These are phyloP conservation scores for Nakazawaea peltata DNA, from an alignment of 805 yeast genomes.

Conservation along the genomic window DNA sequence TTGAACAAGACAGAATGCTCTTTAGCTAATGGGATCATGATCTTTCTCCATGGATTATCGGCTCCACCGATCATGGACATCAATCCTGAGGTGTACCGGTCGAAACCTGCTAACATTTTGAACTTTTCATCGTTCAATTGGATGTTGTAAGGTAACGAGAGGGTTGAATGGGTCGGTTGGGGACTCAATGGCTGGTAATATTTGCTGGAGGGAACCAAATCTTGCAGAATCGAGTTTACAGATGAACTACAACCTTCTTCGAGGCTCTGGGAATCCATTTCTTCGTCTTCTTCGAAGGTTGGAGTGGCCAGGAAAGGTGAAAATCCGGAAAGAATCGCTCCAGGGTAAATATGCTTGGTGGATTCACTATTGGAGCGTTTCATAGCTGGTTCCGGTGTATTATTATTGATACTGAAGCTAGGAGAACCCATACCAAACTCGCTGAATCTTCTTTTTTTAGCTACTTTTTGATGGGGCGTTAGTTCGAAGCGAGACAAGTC, in stretches of 20 bases:
- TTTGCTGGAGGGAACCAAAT: too few relatives aligned
- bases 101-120: slow-evolving; percentile 28
- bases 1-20: slow-evolving; percentile 49
- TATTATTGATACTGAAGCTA: too few relatives aligned
- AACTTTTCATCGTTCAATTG: slow-evolving; percentile 20
- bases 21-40: slow-evolving; percentile 49
- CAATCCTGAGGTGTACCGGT: slow-evolving; percentile 39
- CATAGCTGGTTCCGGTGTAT: background rate
- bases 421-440: slow-evolving; percentile 3
- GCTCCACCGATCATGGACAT: slow-evolving; percentile 58
- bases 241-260: too few relatives aligned
- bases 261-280: too few relatives aligned
- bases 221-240: too few relatives aligned
- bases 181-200: too few relatives aligned
- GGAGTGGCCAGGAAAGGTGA: too few relatives aligned
- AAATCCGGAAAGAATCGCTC: too few relatives aligned
- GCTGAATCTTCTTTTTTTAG: slow-evolving; percentile 7
- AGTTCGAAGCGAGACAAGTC: too few relatives aligned
- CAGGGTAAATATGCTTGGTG: slow-evolving; percentile 3
- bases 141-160: too few relatives aligned
- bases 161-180: too few relatives aligned
- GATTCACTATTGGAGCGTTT: slow-evolving; percentile 1
- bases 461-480: slow-evolving; percentile 2
- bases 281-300: too few relatives aligned
- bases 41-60: slow-evolving; percentile 62